These are phyloP conservation scores for Fusarium brachygibbosum DNA, from an alignment of 2,329 filamentous ascomycete genomes.

Conservation along the genomic window DNA sequence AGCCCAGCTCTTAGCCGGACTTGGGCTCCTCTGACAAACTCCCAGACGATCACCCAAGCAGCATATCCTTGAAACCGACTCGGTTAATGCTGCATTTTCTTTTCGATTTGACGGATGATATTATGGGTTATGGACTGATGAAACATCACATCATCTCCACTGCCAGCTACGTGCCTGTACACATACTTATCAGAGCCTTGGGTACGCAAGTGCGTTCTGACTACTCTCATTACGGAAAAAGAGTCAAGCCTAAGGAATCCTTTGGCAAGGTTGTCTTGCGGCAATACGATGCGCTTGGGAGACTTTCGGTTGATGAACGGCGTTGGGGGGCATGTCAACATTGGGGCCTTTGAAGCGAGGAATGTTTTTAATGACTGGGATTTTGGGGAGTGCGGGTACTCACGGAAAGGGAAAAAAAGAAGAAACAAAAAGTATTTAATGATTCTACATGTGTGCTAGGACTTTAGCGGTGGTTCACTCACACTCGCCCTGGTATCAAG, in stretches of 20 bases:
- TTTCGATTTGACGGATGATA: slow-evolving; percentile 34
- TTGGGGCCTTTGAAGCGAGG: slow-evolving; percentile 36
- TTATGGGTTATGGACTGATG: slow-evolving; percentile 33
- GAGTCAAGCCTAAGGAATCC: neutral
- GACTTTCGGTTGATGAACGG: slow-evolving; percentile 42
- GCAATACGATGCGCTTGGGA: slow-evolving; percentile 28
- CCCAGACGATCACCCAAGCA: slow-evolving; percentile 41
- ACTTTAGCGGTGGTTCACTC: slow-evolving; percentile 20
- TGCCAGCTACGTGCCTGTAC: slow-evolving; percentile 12
- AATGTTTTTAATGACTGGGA: slow-evolving; percentile 40
- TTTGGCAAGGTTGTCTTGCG: slow-evolving; percentile 5
- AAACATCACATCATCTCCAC: slow-evolving; percentile 22
- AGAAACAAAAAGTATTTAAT: slow-evolving; percentile 42
- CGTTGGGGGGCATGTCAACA: slow-evolving; percentile 40
- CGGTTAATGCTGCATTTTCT: slow-evolving; percentile 28
- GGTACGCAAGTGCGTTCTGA: slow-evolving; percentile 4
- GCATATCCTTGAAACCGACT: slow-evolving; percentile 52
- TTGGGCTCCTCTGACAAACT: slow-evolving; percentile 58
- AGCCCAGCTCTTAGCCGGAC: slow-evolving; percentile 60
- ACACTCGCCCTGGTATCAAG: slow-evolving; percentile 24
- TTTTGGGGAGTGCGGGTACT: slow-evolving; percentile 10
- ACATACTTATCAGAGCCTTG: slow-evolving; percentile 11
- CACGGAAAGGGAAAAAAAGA: slow-evolving; percentile 34
- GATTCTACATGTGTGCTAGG: slow-evolving; percentile 19
- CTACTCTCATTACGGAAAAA: slow-evolving; percentile 5